Base-by-base conservation (phyloP, 2,329 filamentous ascomycete species). In the Triangularia setosa region DNA sequence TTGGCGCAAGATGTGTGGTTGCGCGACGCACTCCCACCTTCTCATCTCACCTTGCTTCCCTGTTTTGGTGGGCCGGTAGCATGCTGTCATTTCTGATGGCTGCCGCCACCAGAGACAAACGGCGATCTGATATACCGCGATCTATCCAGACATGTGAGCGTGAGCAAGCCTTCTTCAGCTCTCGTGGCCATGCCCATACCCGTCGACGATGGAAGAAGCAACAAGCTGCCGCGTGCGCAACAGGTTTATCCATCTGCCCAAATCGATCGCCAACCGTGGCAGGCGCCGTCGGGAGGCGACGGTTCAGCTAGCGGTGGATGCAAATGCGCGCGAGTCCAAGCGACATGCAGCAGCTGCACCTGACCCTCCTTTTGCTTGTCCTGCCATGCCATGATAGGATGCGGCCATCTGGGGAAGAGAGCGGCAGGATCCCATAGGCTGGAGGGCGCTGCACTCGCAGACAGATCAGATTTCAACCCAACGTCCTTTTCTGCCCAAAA, bases 261-360 rank as follows among this genome's bases (percentile, higher is more conserved):
- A 30, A 58, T 40, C 28, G 33, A 35, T 48, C 40, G 58, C 28
- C 62, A 64, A 64, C 52, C 58, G 54, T 53, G 53, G 53, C 64
- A 58, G 53, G 61, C 60, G 61, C 33, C 33, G 30, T 44, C 60
- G 57, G 57, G 35, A 59, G 57, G 57, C 61, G 18, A 55, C 54
- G 58, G 30, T 25, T 61, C 62, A 62, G 62, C 44, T 53, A 53
- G 28, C 52, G 52, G 52, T 28, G 52, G 40, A 48, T 48, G 40
- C 40, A 48, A 48, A 48, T 30, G 54, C 53, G n/a, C 60, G 66
- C 59, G 62, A 60, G 64, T 63, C 63, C 59, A 57, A 63, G 57
- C 60, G 63, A 62, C 66, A 59, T 72, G 71, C 70, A 72, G 71
- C 70, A 72, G 68, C 66, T 71, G 70, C 67, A 69, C 70, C 70